Base-by-base conservation (phyloP, 352 stramenopile genomes). In the Pythium utonaiense region DNA sequence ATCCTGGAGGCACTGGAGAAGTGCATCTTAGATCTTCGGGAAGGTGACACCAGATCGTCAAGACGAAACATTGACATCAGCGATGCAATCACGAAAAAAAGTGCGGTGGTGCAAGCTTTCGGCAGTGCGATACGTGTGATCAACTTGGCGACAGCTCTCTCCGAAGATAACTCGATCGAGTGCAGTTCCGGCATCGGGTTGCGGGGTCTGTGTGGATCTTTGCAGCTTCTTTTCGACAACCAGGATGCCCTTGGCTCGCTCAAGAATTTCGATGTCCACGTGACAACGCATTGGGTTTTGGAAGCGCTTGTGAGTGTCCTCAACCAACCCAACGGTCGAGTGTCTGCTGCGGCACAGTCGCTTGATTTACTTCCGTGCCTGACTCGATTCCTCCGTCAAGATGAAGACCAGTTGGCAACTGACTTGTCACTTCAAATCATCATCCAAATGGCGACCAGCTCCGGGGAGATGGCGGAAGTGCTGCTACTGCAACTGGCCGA, bases 271-370 rank as follows among this genome's bases (percentile, higher is more conserved):
- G 74, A 87, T 21, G 59, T 83, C n/a, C 77, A 86, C 52, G 69
- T 84, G 17, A 87, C 80, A 34, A 95, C 83, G 3, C 82, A 92
- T 36, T 92, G 73, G 73, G 77, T 92, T 9, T 57, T 95, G 17
- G 81, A 95, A 66, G 80, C 81, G n/a, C 66, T 95, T 16, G 83
- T 92, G 40, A 85, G 82, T 38, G 82, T 95, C 14, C 57, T 95
- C n/a, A 89, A 87, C 55, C 83, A 91, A 52, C 81, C 83, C 8
- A 91, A 87, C 64, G 86, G 83, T 6, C 82, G 83, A 22, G 86
- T 91, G 3, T 93, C 86, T 7, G 80, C 86, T 25, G 84, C 81
- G 41, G 80, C 82, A 1, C 84, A 93, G 64, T 93, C 86, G 14
- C 78, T 95, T 30, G 83, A 93, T 47, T 66, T 95, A 28, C 62